Percentiles rank a stretch among this genome's conserved stretches.
phyloP scores from a whole-genome alignment of 305 asterid species.

The Ilex paraguariensis region DNA sequence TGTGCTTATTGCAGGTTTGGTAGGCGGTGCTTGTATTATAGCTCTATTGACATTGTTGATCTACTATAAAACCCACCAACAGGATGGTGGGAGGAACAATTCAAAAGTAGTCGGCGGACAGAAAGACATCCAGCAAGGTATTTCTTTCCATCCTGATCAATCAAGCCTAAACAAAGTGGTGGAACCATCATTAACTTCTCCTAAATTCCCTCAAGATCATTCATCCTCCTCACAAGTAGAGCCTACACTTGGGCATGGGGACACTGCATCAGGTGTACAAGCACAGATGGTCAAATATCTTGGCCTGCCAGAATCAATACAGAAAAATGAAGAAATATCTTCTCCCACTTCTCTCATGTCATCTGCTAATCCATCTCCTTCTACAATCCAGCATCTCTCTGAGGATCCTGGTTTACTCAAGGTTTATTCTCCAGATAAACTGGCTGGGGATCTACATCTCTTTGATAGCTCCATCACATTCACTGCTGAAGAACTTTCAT shows the following conservation, averaged over 20 bases:
- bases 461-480: constrained; percentile 57
- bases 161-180: not conserved
- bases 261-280: constrained; percentile 16
- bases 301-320: constrained; percentile 26
- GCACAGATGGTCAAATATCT: constrained; percentile 18
- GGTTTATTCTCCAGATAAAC: constrained; percentile 76
- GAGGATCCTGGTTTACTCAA: constrained; percentile 38
- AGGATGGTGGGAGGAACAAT: constrained; percentile 17
- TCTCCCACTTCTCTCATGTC: constrained; percentile 33
- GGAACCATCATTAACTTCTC: constrained; percentile 7
- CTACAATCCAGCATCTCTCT: constrained; percentile 28
- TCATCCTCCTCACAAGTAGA: constrained; percentile 29
- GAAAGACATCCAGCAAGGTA: constrained; percentile 35
- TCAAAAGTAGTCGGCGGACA: constrained; percentile 32
- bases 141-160: constrained; percentile 1
- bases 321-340: constrained; percentile 30
- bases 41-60: constrained; percentile 35
- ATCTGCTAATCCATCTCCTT: constrained; percentile 30
- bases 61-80: constrained; percentile 41
- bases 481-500: constrained; percentile 68
- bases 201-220: constrained; percentile 25
- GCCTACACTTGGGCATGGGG: constrained; percentile 25
- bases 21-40: constrained; percentile 38
- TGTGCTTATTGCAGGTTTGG: constrained; percentile 59
- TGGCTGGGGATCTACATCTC: constrained; percentile 77